A percentile compares a stretch with the other conserved stretches of the same genome.
Evolutionary conservation across 306 rosid genomes (phyloP).

Genomic region (Prunus mume): DNA sequence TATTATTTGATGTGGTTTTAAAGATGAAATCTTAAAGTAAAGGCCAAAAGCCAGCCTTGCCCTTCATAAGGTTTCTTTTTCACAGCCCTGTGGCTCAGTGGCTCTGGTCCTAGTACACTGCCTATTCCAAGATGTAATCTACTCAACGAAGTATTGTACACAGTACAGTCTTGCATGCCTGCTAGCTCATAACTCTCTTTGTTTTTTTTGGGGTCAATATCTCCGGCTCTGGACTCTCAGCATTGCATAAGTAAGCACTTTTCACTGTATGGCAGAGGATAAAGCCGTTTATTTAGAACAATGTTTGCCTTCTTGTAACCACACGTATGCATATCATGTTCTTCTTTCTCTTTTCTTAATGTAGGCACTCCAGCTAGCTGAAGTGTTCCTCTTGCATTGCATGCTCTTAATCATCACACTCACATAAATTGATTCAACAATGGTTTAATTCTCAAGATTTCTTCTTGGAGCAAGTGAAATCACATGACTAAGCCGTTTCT

Average conservation of each 20-base stretch:
- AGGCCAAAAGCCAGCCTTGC: neutral
- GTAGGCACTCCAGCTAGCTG: neutral
- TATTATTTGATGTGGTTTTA: neutral
- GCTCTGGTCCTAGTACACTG: neutral
- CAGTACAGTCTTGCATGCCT: neutral
- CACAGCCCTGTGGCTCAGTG: neutral
- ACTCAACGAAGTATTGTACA: neutral
- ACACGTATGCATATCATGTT: too few species aligned
- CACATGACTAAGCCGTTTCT: neutral
- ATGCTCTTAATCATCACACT: neutral
- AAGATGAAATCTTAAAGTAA: constrained; percentile 23
- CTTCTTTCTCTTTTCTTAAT: too few species aligned
- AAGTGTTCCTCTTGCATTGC: neutral
- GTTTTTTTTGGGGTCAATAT: too few species aligned
- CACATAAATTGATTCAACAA: neutral
- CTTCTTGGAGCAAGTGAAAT: neutral
- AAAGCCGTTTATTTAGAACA: neutral
- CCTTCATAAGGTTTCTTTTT: neutral
- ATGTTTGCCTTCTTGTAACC: neutral
- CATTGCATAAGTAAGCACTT: neutral
- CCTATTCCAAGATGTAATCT: neutral
- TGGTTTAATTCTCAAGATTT: neutral
- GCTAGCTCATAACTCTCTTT: neutral
- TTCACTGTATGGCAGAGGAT: neutral
- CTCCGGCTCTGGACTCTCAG: too few species aligned